Evolutionary conservation across 805 yeast genomes (phyloP).

Genomic region (Starmerella stigmatis): DNA sequence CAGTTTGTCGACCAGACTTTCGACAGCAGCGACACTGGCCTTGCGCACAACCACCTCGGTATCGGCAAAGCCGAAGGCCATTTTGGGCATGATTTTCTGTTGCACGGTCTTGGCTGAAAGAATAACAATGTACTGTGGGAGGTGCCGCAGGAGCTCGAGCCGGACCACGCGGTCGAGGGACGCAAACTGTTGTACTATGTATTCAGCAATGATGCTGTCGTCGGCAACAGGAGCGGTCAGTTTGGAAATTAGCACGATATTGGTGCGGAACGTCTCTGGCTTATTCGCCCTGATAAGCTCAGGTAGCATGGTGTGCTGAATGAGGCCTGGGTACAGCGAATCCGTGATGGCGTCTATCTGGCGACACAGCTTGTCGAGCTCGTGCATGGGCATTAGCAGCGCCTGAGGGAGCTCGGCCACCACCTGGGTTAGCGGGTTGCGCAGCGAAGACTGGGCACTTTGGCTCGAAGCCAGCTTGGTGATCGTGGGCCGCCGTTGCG

Average conservation of each 20-base stretch:
- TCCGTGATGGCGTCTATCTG: neutral
- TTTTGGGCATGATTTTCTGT: conserved; percentile 53
- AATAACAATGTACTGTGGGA: conserved; percentile 44
- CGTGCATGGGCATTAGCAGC: conserved; percentile 28
- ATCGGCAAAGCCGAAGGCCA: conserved; percentile 77
- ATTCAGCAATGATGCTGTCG: conserved; percentile 42
- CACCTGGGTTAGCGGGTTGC: conserved; percentile 42
- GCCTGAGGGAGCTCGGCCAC: conserved; percentile 45
- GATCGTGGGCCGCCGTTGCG: conserved; percentile 18
- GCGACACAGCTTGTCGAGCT: conserved; percentile 14
- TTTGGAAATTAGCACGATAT: conserved; percentile 5
- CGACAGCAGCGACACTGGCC: conserved; percentile 60
- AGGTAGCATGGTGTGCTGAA: conserved; percentile 39
- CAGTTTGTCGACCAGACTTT: conserved; percentile 49
- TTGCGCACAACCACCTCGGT: conserved; percentile 71
- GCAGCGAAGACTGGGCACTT: conserved; percentile 23
- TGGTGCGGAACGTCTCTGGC: conserved; percentile 22
- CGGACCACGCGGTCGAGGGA: conserved; percentile 70
- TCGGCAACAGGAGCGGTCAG: neutral
- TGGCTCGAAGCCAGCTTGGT: conserved; percentile 16
- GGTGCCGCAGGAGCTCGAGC: conserved; percentile 52
- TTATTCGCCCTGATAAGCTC: conserved; percentile 38
- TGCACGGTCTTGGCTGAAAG: conserved; percentile 47
- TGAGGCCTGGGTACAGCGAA: conserved; percentile 6
- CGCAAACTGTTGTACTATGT: conserved; percentile 51